These are phyloP conservation scores for Wallemia ichthyophaga DNA, from an alignment of 1,284 basidiomycete genomes.

Conservation along the genomic window DNA sequence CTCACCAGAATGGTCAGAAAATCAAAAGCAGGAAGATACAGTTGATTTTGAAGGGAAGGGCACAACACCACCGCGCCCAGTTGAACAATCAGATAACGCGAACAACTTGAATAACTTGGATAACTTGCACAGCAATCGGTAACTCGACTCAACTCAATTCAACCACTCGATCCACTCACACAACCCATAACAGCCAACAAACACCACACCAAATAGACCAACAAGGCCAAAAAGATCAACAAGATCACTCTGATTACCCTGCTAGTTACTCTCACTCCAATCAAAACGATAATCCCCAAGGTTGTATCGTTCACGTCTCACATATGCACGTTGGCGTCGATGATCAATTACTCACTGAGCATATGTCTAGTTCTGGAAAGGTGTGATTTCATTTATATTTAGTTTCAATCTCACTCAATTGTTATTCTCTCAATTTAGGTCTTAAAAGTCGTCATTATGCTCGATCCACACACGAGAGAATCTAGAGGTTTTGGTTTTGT, in stretches of 20 bases:
- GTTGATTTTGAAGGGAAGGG: constrained; percentile 3
- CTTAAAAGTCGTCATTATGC: constrained; percentile 63
- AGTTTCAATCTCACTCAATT: not conserved
- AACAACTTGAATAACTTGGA: too few species aligned
- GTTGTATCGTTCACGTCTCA: constrained; percentile 90
- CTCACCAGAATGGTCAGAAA: not conserved
- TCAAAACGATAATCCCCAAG: constrained; percentile 30
- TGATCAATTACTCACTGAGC: constrained; percentile 54
- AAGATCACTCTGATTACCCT: not conserved
- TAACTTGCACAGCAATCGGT: too few species aligned
- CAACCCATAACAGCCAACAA: too few species aligned
- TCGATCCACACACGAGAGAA: constrained; percentile 82
- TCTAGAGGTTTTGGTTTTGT: constrained; percentile 95
- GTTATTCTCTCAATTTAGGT: constrained; percentile 13
- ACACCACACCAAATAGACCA: too few species aligned
- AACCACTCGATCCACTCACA: too few species aligned
- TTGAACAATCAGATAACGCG: too few species aligned
- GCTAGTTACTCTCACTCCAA: not conserved
- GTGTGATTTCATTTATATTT: constrained; percentile 23
- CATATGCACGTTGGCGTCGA: constrained; percentile 50
- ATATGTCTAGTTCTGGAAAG: constrained; percentile 63
- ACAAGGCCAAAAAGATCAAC: too few species aligned
- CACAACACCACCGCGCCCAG: not conserved
- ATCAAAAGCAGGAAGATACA: not conserved
- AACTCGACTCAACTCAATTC: too few species aligned